These are phyloP conservation scores for Cornus controversa DNA, from an alignment of 148 eudicot species.

Conservation along the genomic window DNA sequence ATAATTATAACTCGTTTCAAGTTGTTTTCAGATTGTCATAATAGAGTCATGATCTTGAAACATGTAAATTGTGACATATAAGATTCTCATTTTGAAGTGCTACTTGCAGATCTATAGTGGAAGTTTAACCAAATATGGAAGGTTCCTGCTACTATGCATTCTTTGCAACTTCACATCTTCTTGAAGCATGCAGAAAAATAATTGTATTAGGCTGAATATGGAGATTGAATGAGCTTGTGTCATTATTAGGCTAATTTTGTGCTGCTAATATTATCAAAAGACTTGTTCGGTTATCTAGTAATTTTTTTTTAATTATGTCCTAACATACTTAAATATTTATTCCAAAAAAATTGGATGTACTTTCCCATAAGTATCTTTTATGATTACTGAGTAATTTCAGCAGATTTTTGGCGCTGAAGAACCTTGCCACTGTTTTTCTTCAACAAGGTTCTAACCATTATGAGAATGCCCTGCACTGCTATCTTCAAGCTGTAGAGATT, in stretches of 20 bases:
- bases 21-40: too few relatives aligned
- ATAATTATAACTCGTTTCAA: too few relatives aligned
- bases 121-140: too few relatives aligned
- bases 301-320: too few relatives aligned
- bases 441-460: conserved; percentile 72
- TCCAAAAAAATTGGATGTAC: not conserved
- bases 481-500: conserved; percentile 98
- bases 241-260: not conserved
- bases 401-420: conserved; percentile 93
- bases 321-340: not conserved
- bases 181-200: too few relatives aligned
- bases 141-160: too few relatives aligned
- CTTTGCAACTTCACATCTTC: too few relatives aligned
- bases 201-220: too few relatives aligned
- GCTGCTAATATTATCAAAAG: not conserved
- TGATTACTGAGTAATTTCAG: not conserved
- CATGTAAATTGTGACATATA: too few relatives aligned
- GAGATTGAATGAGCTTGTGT: not conserved
- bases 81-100: too few relatives aligned
- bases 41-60: too few relatives aligned
- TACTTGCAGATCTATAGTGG: too few relatives aligned
- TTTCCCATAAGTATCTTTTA: not conserved
- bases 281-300: not conserved
- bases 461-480: conserved; percentile 81
- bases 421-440: conserved; percentile 90